Evolutionary conservation across 2,329 filamentous ascomycete species (phyloP).

Genomic region (Bimuria novae-zelandiae): DNA sequence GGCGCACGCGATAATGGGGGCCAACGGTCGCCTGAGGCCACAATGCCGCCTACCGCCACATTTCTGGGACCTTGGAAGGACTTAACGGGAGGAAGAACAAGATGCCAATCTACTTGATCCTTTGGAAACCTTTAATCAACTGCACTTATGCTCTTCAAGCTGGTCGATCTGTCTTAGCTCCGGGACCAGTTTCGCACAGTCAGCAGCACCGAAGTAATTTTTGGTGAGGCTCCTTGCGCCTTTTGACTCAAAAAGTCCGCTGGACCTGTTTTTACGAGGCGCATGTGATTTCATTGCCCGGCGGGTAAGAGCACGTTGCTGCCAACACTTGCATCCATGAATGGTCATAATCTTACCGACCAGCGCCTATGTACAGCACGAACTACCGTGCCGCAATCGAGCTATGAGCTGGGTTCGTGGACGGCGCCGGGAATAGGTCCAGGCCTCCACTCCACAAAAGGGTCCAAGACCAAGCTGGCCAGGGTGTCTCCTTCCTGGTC

Average conservation of each 20-base stretch:
- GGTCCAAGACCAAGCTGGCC: too few relatives aligned
- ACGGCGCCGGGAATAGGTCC: too few relatives aligned
- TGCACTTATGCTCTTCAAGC: neutral
- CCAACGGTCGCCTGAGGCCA: constrained; percentile 2
- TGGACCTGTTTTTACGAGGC: neutral
- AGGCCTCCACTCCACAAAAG: too few relatives aligned
- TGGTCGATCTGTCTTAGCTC: neutral
- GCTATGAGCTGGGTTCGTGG: too few relatives aligned
- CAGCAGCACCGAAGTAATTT: neutral
- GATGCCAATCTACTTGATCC: neutral
- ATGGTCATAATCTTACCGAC: too few relatives aligned
- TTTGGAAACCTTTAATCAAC: constrained; percentile 3
- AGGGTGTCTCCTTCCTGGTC: too few relatives aligned
- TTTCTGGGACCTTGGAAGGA: neutral
- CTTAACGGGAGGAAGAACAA: neutral
- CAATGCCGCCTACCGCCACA: neutral
- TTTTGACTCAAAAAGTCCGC: neutral
- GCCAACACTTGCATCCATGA: too few relatives aligned
- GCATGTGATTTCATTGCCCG: neutral
- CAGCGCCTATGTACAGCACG: too few relatives aligned
- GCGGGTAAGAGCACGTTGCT: too few relatives aligned
- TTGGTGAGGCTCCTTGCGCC: neutral
- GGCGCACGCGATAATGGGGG: constrained; percentile 1
- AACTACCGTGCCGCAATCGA: too few relatives aligned
- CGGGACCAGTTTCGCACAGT: neutral